Percentiles rank a stretch among this genome's conserved stretches.
phyloP scores from a whole-genome alignment of 129 eudicot genomes.

The Centella asiatica region DNA sequence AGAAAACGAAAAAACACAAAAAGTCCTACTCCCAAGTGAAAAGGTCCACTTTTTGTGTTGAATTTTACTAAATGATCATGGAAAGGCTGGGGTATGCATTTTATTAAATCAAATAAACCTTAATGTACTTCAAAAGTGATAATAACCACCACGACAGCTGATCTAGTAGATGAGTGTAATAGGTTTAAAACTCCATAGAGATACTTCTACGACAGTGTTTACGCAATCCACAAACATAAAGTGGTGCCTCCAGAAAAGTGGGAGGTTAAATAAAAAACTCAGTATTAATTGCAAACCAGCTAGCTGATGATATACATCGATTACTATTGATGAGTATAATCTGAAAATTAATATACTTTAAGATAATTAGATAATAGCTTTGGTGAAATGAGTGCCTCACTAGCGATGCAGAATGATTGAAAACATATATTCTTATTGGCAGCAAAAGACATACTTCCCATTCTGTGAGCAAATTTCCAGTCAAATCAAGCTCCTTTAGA shows the following conservation, averaged over 20 bases:
- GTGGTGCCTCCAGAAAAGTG: neutral
- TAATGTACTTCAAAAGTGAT: neutral
- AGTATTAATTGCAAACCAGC: neutral
- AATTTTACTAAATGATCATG: too few species aligned
- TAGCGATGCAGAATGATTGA: neutral
- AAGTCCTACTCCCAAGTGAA: neutral
- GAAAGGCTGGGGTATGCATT: too few species aligned
- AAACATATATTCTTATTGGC: neutral
- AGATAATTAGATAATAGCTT: conserved; percentile 4
- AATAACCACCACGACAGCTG: neutral
- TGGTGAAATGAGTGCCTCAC: neutral
- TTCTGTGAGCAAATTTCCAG: conserved; percentile 78
- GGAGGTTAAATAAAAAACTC: neutral
- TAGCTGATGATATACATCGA: neutral
- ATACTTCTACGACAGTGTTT: neutral
- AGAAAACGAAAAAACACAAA: neutral
- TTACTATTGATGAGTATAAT: neutral
- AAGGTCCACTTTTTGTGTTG: too few species aligned
- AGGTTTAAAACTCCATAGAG: neutral
- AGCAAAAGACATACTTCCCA: conserved; percentile 60
- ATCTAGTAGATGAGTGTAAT: neutral
- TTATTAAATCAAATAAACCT: too few species aligned
- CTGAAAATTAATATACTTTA: neutral
- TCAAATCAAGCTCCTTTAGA: conserved; percentile 90
- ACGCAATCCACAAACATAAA: neutral